Conservation (phyloP, 192 early-diverging fungal genomes). For the Rhizophagus sp. region DNA sequence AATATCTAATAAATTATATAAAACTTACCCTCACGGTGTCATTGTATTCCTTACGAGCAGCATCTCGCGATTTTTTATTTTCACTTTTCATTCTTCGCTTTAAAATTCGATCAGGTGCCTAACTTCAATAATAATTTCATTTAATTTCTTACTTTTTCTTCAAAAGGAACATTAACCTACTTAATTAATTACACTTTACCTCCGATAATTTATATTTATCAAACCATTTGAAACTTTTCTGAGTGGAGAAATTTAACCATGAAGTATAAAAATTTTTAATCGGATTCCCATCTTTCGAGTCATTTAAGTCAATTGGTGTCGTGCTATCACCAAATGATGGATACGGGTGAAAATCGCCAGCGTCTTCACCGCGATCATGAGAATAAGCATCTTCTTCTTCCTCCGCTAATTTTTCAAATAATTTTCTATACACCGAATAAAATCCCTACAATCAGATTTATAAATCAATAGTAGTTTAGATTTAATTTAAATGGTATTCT, state of each 20-base stretch:
- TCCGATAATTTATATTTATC: constrained; percentile 86
- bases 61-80: constrained; percentile 82
- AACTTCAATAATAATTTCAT: neutral
- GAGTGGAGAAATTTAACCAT: constrained; percentile 78
- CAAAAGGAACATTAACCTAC: neutral
- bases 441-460: constrained; percentile 57
- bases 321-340: constrained; percentile 73
- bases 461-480: neutral
- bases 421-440: constrained; percentile 72
- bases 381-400: constrained; percentile 74
- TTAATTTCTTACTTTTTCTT: neutral
- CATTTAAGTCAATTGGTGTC: constrained; percentile 66
- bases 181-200: constrained; percentile 23
- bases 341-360: constrained; percentile 34
- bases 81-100: constrained; percentile 89
- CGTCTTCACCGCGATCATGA: constrained; percentile 46
- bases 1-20: neutral
- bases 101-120: constrained; percentile 74
- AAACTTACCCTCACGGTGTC: constrained; percentile 65
- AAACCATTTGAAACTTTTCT: constrained; percentile 92
- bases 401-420: constrained; percentile 77
- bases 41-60: constrained; percentile 71
- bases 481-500: neutral
- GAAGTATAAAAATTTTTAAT: constrained; percentile 76
- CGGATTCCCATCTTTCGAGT: constrained; percentile 39